Base-by-base conservation (phyloP, 2,329 filamentous ascomycete genomes). In the Alternaria longipes region DNA sequence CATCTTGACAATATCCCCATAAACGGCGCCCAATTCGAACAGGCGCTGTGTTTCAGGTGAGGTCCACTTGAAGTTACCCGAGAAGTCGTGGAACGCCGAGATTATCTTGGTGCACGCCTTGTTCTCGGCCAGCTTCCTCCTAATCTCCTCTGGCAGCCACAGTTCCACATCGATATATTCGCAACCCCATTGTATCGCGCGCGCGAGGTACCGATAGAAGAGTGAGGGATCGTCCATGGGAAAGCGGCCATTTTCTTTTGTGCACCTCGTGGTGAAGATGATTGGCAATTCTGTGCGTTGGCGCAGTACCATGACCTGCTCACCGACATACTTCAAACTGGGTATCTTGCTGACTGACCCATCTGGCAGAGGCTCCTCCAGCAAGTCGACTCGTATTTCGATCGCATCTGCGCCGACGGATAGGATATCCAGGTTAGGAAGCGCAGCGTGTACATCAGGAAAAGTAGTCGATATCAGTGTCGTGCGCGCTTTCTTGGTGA, bases 31-130 rank as follows among this genome's bases (percentile, higher is more conserved):
- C 67, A 89, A 86, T 60, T 87, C 82, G 69, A 94, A 96, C 4
- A 94, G 85, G 11, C 86, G 82, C 71, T 91, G 87, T 1, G 92
- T 92, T 67, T 91, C 86, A 7, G 86, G 80, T 0, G 91, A 92
- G 1, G 90, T 90, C 92, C 92, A 96, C 71, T 90, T 91, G 84
- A 94, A 94, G 1, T 84, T 89, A 2, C 92, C 91, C 0, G 91
- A 93, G 73, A 94, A 94, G 80, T 95, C 92, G 76, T 96, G 93
- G 72, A 94, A 95, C 12, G 93, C 92, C n/a, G 92, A 94, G 82
- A 96, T 93, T 78, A 97, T 93, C 66, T 90, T 90, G 72, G 90
- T 94, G 78, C 89, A 91, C 2, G 92, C 92, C 67, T 90, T 90
- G 55, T 87, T 84, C 67, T 90, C 86, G 54, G 88, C 90, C 9